Evolutionary conservation across 805 yeast species (phyloP), one percentile per base, ranked within the genome.

Genomic region (Metschnikowia cubensis): DNA sequence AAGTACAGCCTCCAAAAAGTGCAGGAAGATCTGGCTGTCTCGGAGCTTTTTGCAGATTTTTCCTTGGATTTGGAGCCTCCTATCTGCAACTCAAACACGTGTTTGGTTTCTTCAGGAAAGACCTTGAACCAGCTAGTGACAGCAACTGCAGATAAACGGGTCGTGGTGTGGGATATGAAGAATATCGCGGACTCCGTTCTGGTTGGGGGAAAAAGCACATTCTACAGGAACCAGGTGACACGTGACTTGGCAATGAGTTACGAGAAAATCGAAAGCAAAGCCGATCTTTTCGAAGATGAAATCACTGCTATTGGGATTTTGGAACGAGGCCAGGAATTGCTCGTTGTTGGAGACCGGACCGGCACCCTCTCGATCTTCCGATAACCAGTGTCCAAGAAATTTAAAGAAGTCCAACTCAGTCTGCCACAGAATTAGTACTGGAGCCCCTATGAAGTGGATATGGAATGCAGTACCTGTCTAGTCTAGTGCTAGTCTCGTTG

Each of bases 101-200:
- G 54, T 1, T 49, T 56, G 38, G 15, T 41, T 1, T 48, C 45
- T n/a, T 10, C 31, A 4, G 34, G 21, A n/a, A 29, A 46, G 42
- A n/a, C 39, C 18, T 7, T 32, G 31, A 4, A n/a, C 43, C 54
- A 57, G 43, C 53, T 63, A n/a, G 55, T 63, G 8, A 55, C 63
- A 15, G 59, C 72, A 2, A 67, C 71, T 11, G 55, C 53, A 41
- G 68, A 66, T 48, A 59, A 53, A 14, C 59, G 68, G 21, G 46
- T 68, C 13, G 59, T 62, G 8, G 42, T 66, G 14, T 69, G 74
- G 74, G 58, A 69, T 42, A 34, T 60, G 20, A 34, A 48, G n/a
- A 51, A 55, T 14, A 48, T 61, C 3, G 44, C 48, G 32, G 17
- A 49, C n/a, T 50, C 55, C 5, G 37, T 20, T 7, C 49, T 45